A percentile compares a stretch with the other conserved stretches of the same genome.
These are phyloP conservation scores for Pseudocercospora fijiensis DNA, from an alignment of 2,329 filamentous ascomycete genomes.

Conservation along the genomic window DNA sequence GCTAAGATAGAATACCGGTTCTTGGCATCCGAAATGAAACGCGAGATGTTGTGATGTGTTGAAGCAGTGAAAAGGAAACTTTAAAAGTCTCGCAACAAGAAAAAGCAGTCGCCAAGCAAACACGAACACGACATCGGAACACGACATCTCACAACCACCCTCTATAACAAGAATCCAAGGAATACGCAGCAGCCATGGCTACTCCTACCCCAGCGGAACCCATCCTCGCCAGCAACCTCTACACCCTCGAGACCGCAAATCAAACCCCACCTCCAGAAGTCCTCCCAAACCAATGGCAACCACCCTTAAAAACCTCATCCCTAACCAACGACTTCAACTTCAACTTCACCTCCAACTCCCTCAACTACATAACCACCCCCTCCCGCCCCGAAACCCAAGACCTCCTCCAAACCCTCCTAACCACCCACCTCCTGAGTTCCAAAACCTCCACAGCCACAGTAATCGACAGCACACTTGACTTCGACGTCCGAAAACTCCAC, in stretches of 20 bases:
- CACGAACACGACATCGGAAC: neutral
- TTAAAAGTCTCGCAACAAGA: neutral
- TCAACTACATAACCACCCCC: no score
- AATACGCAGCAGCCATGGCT: slow-evolving; percentile 5
- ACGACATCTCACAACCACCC: neutral
- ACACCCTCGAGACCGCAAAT: slow-evolving; percentile 6
- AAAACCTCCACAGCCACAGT: slow-evolving; percentile 40
- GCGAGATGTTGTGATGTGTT: neutral
- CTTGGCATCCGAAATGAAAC: neutral
- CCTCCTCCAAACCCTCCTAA: slow-evolving; percentile 40
- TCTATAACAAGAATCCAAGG: neutral
- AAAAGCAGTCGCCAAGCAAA: neutral
- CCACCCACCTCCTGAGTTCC: slow-evolving; percentile 41
- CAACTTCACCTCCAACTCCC: no score
- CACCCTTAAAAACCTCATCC: slow-evolving; percentile 36
- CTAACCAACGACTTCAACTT: slow-evolving; percentile 42
- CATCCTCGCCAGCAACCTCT: slow-evolving; percentile 14
- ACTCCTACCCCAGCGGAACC: slow-evolving; percentile 8
- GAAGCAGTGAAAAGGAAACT: neutral
- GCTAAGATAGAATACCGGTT: neutral
- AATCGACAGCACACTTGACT: slow-evolving; percentile 49
- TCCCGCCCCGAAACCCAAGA: no score
- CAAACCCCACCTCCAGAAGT: slow-evolving; percentile 60
- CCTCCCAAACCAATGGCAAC: neutral
- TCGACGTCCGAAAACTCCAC: slow-evolving; percentile 47